Percentiles rank a stretch among this genome's conserved stretches.
Conservation (phyloP, 2,329 filamentous ascomycete species). For the Mycosphaerella sp. region DNA sequence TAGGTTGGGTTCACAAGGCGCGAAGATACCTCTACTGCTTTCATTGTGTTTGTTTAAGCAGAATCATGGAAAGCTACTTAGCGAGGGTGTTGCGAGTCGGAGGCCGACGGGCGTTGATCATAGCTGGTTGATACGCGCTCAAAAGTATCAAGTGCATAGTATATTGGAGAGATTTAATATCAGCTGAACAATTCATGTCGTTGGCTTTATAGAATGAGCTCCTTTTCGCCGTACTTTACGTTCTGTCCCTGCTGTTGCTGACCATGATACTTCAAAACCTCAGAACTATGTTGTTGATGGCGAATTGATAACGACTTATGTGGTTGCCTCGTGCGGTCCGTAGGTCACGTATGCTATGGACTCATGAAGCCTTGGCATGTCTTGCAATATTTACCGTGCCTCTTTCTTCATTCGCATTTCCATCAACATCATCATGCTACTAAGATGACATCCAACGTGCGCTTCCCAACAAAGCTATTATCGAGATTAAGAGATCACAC, state of each 20-base stretch:
- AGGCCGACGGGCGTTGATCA: slow-evolving; percentile 19
- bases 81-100: slow-evolving; percentile 16
- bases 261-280: too few relatives aligned
- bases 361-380: neutral
- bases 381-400: neutral
- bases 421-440: slow-evolving; percentile 4
- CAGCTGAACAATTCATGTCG: neutral
- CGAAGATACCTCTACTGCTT: slow-evolving; percentile 26
- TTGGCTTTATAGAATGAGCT: too few relatives aligned
- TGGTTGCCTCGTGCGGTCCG: too few relatives aligned
- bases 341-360: too few relatives aligned
- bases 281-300: too few relatives aligned
- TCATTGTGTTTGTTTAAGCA: slow-evolving; percentile 22
- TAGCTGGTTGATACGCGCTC: slow-evolving; percentile 13
- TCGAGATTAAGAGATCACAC: slow-evolving; percentile 31
- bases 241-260: too few relatives aligned
- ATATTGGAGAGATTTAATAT: slow-evolving; percentile 15
- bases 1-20: slow-evolving; percentile 10
- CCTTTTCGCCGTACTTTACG: too few relatives aligned
- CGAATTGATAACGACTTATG: too few relatives aligned
- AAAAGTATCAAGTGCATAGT: slow-evolving; percentile 14
- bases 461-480: slow-evolving; percentile 26
- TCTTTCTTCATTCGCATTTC: neutral
- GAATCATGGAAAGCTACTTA: slow-evolving; percentile 9
- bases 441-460: slow-evolving; percentile 11